Percentiles rank a stretch among this genome's conserved stretches.
phyloP scores from a whole-genome alignment of 2,329 filamentous ascomycete genomes.

The Hymenoscyphus salicellus region DNA sequence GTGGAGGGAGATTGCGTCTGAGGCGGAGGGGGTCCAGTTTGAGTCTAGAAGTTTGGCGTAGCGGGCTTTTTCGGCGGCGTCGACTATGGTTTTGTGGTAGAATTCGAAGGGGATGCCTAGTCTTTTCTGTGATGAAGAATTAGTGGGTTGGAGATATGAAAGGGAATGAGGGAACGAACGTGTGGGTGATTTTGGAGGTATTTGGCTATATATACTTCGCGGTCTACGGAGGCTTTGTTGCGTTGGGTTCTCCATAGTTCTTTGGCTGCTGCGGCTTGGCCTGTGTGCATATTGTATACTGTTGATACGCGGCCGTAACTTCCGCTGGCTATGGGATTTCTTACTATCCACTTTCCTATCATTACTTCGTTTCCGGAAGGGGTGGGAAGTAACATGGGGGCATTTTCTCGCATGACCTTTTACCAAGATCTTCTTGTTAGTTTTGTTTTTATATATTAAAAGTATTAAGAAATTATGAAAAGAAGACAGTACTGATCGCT shows the following conservation, averaged over 20 bases:
- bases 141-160: no score
- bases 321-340: constrained; percentile 23
- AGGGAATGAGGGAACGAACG: constrained; percentile 13
- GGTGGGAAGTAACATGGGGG: constrained; percentile 22
- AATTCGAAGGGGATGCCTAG: constrained; percentile 23
- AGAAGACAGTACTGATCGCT: no score
- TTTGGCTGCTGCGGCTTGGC: constrained; percentile 23
- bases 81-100: constrained; percentile 16
- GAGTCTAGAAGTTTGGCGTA: constrained; percentile 20
- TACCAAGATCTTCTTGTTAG: no score
- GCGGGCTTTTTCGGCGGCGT: constrained; percentile 21
- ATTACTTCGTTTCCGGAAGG: constrained; percentile 19
- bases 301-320: constrained; percentile 21
- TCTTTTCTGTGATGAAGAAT: constrained; percentile 14
- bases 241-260: constrained; percentile 23
- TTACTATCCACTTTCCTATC: constrained; percentile 25
- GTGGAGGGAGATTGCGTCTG: constrained; percentile 23
- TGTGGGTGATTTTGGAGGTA: constrained; percentile 18
- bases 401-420: constrained; percentile 16
- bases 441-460: no score
- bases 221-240: constrained; percentile 19
- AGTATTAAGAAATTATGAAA: no score
- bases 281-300: constrained; percentile 21
- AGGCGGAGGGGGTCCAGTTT: constrained; percentile 20
- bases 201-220: constrained; percentile 22